Percentiles rank a stretch among this genome's conserved stretches.
Evolutionary conservation across 192 early-diverging fungal species (phyloP).

Genomic region (Coemansia sp.): DNA sequence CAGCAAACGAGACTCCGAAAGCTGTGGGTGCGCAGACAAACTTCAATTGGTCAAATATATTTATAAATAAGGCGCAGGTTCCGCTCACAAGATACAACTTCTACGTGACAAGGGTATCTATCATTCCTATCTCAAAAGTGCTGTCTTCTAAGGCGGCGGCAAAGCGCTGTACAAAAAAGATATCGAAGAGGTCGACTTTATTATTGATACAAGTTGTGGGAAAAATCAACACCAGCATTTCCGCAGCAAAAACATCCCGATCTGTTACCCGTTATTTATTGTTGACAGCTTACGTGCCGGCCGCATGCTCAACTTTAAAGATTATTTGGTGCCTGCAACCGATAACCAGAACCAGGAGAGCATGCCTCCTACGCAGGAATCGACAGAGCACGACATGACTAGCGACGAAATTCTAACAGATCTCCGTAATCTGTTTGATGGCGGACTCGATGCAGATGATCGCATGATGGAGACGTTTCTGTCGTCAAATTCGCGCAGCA

Average conservation of each 20-base stretch:
- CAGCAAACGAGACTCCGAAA: not conserved
- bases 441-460: constrained; percentile 36
- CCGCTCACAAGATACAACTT: not conserved
- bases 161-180: not conserved
- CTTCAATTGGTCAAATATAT: not conserved
- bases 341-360: not conserved
- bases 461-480: constrained; percentile 20
- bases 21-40: not conserved
- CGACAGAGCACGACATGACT: not conserved
- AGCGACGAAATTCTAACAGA: not conserved
- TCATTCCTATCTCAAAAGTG: not conserved
- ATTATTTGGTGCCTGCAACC: not conserved
- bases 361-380: not conserved
- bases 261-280: constrained; percentile 20
- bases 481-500: constrained; percentile 33
- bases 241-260: not conserved
- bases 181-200: constrained; percentile 10
- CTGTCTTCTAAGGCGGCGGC: constrained; percentile 4
- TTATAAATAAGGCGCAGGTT: not conserved
- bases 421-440: constrained; percentile 6
- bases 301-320: constrained; percentile 5
- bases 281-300: constrained; percentile 13
- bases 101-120: constrained; percentile 6
- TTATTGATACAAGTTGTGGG: constrained; percentile 1
- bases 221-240: no score